phyloP scores from a whole-genome alignment of 116 monocot species.

The Zostera marina region DNA sequence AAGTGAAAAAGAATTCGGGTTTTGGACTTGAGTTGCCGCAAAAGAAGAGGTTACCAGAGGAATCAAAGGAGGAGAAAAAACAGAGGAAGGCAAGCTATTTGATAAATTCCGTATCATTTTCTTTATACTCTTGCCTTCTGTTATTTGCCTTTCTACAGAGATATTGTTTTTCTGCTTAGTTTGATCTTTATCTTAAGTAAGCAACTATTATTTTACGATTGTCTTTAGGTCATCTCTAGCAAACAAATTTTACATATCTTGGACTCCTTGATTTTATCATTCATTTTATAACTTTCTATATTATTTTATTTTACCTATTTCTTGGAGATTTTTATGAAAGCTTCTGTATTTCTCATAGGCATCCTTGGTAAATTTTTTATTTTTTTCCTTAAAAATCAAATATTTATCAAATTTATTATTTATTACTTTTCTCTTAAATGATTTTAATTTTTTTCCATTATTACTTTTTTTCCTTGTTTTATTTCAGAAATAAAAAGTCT shows the following conservation, averaged over 20 bases:
- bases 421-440: background rate
- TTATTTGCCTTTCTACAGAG: background rate
- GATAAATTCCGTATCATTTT: background rate
- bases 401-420: background rate
- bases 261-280: too few species aligned
- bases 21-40: constrained; percentile 18
- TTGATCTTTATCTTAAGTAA: too few species aligned
- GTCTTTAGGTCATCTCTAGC: too few species aligned
- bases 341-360: too few species aligned
- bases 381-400: background rate
- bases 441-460: background rate
- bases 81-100: constrained; percentile 58
- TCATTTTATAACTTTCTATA: too few species aligned
- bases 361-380: too few species aligned
- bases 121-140: background rate
- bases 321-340: too few species aligned
- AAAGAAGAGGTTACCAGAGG: constrained; percentile 15
- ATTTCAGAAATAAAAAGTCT: background rate
- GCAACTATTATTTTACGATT: too few species aligned
- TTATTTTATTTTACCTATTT: too few species aligned
- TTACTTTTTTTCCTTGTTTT: background rate
- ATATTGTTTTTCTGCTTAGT: too few species aligned
- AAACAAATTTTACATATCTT: too few species aligned
- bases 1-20: constrained; percentile 17
- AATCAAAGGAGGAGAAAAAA: constrained; percentile 95